phyloP scores from a whole-genome alignment of 805 yeast species.

The Jamesozyma spencerorum region DNA sequence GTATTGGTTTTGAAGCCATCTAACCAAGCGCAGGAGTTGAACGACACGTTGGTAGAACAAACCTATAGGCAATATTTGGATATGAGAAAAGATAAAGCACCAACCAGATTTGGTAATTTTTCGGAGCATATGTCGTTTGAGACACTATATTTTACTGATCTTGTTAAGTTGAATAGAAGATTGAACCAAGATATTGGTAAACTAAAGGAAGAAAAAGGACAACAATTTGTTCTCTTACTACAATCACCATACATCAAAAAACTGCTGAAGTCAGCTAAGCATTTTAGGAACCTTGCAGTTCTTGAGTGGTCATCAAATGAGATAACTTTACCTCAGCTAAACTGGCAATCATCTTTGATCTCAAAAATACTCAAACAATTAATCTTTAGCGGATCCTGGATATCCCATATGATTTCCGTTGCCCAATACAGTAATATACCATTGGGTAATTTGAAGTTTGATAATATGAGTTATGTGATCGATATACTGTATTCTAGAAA shows the following conservation, averaged over 20 bases:
- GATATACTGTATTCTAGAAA: conserved; percentile 83
- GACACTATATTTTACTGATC: conserved; percentile 44
- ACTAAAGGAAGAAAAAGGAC: conserved; percentile 56
- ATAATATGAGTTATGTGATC: conserved; percentile 66
- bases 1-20: conserved; percentile 63
- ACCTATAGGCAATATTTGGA: conserved; percentile 46
- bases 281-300: conserved; percentile 50
- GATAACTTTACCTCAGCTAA: conserved; percentile 56
- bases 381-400: conserved; percentile 65
- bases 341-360: conserved; percentile 68
- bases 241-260: conserved; percentile 58
- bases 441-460: conserved; percentile 72
- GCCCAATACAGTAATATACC: conserved; percentile 76
- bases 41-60: conserved; percentile 31
- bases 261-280: conserved; percentile 38
- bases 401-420: conserved; percentile 52
- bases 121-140: conserved; percentile 46
- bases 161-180: conserved; percentile 46
- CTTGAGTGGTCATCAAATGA: conserved; percentile 53
- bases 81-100: conserved; percentile 38
- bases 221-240: conserved; percentile 54
- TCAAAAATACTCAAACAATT: conserved; percentile 61
- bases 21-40: conserved; percentile 44
- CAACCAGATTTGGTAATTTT: conserved; percentile 43
- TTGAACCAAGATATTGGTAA: conserved; percentile 46